Evolutionary conservation across 2,329 filamentous ascomycete genomes (phyloP), one percentile per base, ranked within the genome.

Genomic region (Colletotrichum plurivorum): DNA sequence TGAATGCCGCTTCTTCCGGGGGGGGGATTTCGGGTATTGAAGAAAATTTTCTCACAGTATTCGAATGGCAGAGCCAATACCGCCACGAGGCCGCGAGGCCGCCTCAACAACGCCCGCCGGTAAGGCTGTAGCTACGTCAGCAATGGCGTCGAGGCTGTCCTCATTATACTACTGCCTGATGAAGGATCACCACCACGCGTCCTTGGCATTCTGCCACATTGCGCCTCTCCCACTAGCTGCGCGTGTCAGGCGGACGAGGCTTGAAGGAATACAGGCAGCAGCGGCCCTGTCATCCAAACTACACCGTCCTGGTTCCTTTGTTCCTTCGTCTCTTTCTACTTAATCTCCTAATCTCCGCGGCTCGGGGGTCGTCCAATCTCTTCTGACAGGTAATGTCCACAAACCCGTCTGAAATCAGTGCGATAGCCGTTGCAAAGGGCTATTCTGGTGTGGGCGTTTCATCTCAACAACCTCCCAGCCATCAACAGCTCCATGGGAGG

Each of bases 371-470:
- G 45, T 69, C 69, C 55, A 60, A 65, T 65, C 39, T 71, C 52
- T 56, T 62, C 59, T 62, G 43, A 65, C 55, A 45, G 56, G 43
- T 22, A 18, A 56, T 56, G 55, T 41, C 20, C 53, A 60, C 53
- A 43, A 51, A 39, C 51, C 46, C 67, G 27, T 67, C 67, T 67
- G 67, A 69, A 67, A 54, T 67, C 31, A 46, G 16, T 61, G 55
- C 56, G 63, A 60, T n/a, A 36, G 49, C 43, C 12, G 60, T 46
- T 39, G 62, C 41, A 18, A 51, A 36, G 41, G 15, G 54, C 55
- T 60, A 41, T 52, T 66, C 25, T 52, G 43, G 49, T 31, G 31
- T 41, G n/a, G 51, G 18, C 36, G 63, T 67, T 67, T 61, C 65
- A 65, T 65, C 61, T 45, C 58, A 63, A 46, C 55, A 52, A 27